Conservation (phyloP, 75 land plant genomes). For the Pinus tabuliformis region DNA sequence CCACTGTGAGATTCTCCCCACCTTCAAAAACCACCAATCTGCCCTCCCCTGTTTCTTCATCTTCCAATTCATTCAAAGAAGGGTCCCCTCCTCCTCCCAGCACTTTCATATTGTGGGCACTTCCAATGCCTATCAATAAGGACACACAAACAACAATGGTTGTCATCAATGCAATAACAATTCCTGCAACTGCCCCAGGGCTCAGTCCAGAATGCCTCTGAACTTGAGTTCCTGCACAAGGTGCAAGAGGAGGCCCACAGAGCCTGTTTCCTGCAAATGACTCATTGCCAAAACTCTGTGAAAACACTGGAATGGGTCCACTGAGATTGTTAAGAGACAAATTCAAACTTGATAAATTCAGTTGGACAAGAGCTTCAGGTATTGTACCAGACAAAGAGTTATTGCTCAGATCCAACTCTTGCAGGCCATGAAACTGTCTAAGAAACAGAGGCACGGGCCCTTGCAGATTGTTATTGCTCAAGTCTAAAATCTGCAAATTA, state of each 20-base stretch:
- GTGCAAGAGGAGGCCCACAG: conserved; percentile 13
- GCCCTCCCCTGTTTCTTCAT: conserved; percentile 7
- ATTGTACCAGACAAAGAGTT: conserved; percentile 26
- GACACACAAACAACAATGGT: conserved; percentile 7
- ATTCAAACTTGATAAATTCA: conserved; percentile 26
- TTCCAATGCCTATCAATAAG: not conserved
- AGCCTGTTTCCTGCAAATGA: conserved; percentile 12
- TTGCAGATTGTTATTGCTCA: conserved; percentile 16
- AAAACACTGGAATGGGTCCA: conserved; percentile 23
- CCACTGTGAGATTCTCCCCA: conserved; percentile 26
- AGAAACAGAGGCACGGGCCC: conserved; percentile 29
- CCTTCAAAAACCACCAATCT: conserved; percentile 31
- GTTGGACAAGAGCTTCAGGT: conserved; percentile 19
- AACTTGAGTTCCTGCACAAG: not conserved
- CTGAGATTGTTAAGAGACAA: conserved; percentile 30
- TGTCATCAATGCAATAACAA: conserved; percentile 13
- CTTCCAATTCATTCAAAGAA: conserved; percentile 14
- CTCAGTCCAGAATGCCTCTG: not conserved
- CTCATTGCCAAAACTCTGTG: not conserved
- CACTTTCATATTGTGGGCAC: conserved; percentile 1
- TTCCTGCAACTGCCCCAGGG: conserved; percentile 15
- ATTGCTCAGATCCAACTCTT: conserved; percentile 20
- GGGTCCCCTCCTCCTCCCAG: not conserved
- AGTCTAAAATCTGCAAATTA: conserved; percentile 9
- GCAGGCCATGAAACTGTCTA: conserved; percentile 7